Evolutionary conservation across 495 filamentous ascomycete species (phyloP).

Genomic region (Letharia columbiana): DNA sequence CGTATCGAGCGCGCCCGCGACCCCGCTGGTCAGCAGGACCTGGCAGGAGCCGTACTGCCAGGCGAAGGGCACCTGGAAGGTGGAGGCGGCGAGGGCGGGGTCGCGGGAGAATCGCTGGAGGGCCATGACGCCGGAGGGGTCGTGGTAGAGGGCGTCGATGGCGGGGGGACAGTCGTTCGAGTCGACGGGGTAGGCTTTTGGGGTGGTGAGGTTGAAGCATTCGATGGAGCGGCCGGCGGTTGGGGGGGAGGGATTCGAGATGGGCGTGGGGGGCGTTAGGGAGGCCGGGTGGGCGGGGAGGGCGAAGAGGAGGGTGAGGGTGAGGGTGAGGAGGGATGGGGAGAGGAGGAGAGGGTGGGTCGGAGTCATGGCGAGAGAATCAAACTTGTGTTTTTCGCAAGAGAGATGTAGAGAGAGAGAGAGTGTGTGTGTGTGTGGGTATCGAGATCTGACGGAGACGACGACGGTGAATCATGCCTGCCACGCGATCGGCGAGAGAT

Average conservation of each 20-base stretch:
- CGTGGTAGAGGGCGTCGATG: conserved; percentile 9
- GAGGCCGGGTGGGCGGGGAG: background rate
- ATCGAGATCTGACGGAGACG: too few species aligned
- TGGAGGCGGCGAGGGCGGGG: background rate
- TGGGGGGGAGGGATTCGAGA: background rate
- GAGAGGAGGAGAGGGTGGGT: background rate
- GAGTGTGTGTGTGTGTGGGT: too few species aligned
- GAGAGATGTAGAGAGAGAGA: too few species aligned
- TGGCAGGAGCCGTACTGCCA: background rate
- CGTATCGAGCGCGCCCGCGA: background rate
- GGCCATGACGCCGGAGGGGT: background rate
- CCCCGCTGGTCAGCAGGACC: background rate
- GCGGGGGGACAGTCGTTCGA: background rate
- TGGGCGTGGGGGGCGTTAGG: too few species aligned
- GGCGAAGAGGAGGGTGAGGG: background rate
- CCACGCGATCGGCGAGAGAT: background rate
- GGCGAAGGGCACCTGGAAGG: background rate
- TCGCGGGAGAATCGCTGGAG: background rate
- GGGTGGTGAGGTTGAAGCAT: conserved; percentile 8
- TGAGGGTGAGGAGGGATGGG: background rate
- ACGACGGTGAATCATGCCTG: too few species aligned
- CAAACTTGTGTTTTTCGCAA: too few species aligned
- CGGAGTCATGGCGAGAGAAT: background rate
- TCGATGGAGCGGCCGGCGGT: background rate
- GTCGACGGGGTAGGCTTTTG: background rate